Percentiles rank a stretch among this genome's conserved stretches.
phyloP scores from a whole-genome alignment of 2,329 filamentous ascomycete species.

The Dothideomycetes sp. region DNA sequence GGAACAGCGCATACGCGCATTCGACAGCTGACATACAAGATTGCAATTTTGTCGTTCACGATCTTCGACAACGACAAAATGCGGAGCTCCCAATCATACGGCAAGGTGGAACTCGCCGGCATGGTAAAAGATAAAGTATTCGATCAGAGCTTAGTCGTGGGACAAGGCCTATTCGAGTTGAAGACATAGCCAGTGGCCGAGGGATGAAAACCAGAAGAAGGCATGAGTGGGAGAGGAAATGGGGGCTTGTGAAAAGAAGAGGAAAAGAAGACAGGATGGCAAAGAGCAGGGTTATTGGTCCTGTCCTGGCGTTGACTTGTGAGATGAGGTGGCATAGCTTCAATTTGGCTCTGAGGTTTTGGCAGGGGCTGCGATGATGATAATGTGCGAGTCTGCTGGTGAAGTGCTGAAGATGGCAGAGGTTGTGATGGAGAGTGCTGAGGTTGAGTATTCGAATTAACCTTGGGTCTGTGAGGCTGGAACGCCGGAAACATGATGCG shows the following conservation, averaged over 20 bases:
- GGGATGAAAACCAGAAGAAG: slow-evolving; percentile 31
- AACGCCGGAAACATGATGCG: slow-evolving; percentile 31
- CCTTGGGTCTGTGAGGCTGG: slow-evolving; percentile 34
- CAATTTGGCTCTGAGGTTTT: slow-evolving; percentile 36
- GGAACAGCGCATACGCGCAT: no score
- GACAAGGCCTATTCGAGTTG: slow-evolving; percentile 2
- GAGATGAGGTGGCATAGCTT: slow-evolving; percentile 37
- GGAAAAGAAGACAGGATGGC: slow-evolving; percentile 72
- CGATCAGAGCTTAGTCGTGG: slow-evolving; percentile 5
- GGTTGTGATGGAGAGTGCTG: slow-evolving; percentile 7
- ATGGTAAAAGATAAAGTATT: no score
- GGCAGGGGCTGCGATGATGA: slow-evolving; percentile 20
- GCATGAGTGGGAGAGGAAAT: slow-evolving; percentile 30
- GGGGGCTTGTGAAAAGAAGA: slow-evolving; percentile 50
- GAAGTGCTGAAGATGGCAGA: slow-evolving; percentile 18
- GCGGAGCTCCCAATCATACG: no score
- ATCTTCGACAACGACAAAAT: no score
- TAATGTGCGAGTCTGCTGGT: slow-evolving; percentile 24
- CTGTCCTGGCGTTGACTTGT: slow-evolving; percentile 10
- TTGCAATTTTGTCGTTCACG: no score
- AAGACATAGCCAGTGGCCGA: slow-evolving; percentile 37
- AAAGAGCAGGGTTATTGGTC: slow-evolving; percentile 47
- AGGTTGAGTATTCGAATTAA: slow-evolving; percentile 15
- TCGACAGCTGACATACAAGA: no score
- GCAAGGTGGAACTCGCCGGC: no score